Evolutionary conservation across 2,329 filamentous ascomycete species (phyloP), one percentile per base, ranked within the genome.

Genomic region (Fusarium hainanense): DNA sequence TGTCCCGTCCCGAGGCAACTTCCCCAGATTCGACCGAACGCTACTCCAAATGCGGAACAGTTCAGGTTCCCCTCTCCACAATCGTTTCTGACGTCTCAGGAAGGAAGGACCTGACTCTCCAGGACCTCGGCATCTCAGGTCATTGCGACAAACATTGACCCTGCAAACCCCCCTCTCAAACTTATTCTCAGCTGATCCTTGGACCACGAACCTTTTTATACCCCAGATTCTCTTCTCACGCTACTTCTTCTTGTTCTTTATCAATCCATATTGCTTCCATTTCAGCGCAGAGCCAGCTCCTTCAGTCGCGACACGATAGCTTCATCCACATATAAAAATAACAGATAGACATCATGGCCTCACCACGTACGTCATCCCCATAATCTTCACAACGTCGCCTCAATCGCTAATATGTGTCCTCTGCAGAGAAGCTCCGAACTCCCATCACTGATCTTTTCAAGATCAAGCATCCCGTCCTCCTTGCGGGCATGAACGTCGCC

Each of bases 401-500:
- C 37, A 59, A 43, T 58, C 58, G 58, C 68, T 73, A 51, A 74
- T 58, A 20, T 13, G 7, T 14, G n/a, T 21, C 23, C 27, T 34
- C 12, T 44, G 43, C 69, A 81, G 80, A 81, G 78, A 75, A 81
- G 85, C 91, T 99, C 82, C 93, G 93, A 78, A 99, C 96, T 56
- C 90, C 93, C 73, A 86, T 94, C 77, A 99, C 96, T 75, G 95
- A 98, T 88, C 92, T 98, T 71, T 92, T 99, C 84, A 93, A 93
- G 87, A 98, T 99, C 88, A 93, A 97, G 81, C 96, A 99, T 84
- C 96, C 96, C 63, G 86, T 99, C 79, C 85, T 99, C 77, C 90
- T 99, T 68, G 96, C 96, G 75, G 96, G 96, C 81, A 99, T 99
- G 96, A 98, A 99, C 87, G 96, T 98, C 70, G 96, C 96, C 60